Base-by-base conservation (phyloP, 2,329 filamentous ascomycete species). In the Pestalotiopsis sp. region DNA sequence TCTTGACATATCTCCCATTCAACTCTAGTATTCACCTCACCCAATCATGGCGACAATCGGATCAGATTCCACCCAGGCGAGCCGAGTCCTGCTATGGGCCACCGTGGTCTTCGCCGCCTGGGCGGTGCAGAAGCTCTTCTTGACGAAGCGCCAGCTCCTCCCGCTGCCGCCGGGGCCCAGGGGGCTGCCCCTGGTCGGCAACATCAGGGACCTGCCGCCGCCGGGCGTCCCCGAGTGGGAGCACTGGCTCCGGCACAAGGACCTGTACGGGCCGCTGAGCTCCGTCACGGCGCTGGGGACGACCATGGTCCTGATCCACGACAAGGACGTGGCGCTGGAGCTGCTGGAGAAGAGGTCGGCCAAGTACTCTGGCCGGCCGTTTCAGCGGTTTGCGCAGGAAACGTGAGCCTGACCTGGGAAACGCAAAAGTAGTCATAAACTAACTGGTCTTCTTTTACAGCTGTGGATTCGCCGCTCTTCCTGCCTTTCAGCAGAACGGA, bases 161-260 rank as follows among this genome's bases (percentile, higher is more conserved):
- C 71, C 70, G 41, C 71, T 86, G 0, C 86, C 85, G 1, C 86
- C 86, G 1, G 87, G 87, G 0, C 87, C 86, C 0, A 84, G 78
- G 49, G 80, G 80, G 0, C 73, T 83, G 6, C 84, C 84, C 0
- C 27, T 88, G 0, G 58, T 88, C 7, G 86, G 86, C 2, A 88
- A 88, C 71, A 70, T 87, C 20, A 72, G 73, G 0, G 85, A 88
- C 70, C 74, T 88, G 14, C 86, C 86, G 0, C 75, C 80, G 0
- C 68, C 70, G 0, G 81, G 79, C 1, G 73, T 70, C 1, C 75
- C 75, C 3, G 81, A 84, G 67, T 79, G 77, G 69, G 71, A 79
- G 60, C 82, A 84, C 59, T 84, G 82, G 82, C 66, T 80, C 20
- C 78, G 80, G 70, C 78, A 82, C 72, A 83, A 82, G 68, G 77